A percentile compares a stretch with the other conserved stretches of the same genome.
Evolutionary conservation across 108 stramenopile species (phyloP).

Genomic region (Bacterosira constricta): DNA sequence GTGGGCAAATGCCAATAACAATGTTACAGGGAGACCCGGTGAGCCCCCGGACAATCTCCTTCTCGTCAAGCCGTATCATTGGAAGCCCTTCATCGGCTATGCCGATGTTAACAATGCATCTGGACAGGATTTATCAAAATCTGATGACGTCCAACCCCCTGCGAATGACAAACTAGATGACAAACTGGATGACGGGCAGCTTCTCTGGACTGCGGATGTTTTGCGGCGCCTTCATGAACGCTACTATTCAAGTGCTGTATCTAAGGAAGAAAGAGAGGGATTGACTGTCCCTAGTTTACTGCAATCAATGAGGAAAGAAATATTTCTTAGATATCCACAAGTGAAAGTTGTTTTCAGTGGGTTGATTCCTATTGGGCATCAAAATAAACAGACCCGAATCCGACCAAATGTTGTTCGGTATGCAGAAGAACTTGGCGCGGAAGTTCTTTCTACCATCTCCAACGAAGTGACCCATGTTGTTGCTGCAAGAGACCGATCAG

Average conservation of each 20-base stretch:
- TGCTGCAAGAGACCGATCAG: slow-evolving; percentile 81
- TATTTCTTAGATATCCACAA: slow-evolving; percentile 34
- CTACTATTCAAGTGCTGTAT: slow-evolving; percentile 55
- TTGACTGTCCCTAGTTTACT: slow-evolving; percentile 66
- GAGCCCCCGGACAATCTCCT: slow-evolving; percentile 88
- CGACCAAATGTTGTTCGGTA: slow-evolving; percentile 76
- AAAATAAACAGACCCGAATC: slow-evolving; percentile 42
- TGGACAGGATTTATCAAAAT: slow-evolving; percentile 65
- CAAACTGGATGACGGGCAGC: slow-evolving; percentile 59
- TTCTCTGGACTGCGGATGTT: slow-evolving; percentile 74
- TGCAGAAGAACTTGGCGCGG: slow-evolving; percentile 77
- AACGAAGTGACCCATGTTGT: slow-evolving; percentile 68
- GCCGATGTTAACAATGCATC: slow-evolving; percentile 89
- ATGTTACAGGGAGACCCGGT: slow-evolving; percentile 58
- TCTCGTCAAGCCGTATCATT: slow-evolving; percentile 82
- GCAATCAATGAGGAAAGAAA: slow-evolving; percentile 59
- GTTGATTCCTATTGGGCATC: slow-evolving; percentile 70
- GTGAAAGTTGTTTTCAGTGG: slow-evolving; percentile 74
- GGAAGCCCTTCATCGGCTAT: slow-evolving; percentile 76
- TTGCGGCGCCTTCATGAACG: slow-evolving; percentile 62
- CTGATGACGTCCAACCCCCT: slow-evolving; percentile 11
- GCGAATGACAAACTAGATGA: slow-evolving; percentile 21
- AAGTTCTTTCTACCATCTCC: slow-evolving; percentile 56
- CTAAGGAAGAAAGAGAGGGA: slow-evolving; percentile 33
- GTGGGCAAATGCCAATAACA: slow-evolving; percentile 86